Evolutionary conservation across 768 basidiomycete genomes (phyloP).

Genomic region (Clitopilus passeckerianus): DNA sequence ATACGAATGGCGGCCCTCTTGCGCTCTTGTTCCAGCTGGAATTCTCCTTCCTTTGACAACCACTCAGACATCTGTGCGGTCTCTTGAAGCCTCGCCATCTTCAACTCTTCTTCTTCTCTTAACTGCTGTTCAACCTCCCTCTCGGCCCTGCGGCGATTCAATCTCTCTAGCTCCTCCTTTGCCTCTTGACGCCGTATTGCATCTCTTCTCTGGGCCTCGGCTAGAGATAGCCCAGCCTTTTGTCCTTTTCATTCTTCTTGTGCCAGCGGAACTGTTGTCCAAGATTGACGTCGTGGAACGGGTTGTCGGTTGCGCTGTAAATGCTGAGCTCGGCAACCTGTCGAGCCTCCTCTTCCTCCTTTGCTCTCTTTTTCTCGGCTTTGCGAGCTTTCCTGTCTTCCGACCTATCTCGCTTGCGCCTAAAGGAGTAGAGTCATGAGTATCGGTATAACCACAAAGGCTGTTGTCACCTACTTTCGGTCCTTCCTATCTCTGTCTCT

Average conservation of each 20-base stretch:
- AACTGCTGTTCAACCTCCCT: slow-evolving; percentile 85
- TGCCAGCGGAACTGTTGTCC: slow-evolving; percentile 98
- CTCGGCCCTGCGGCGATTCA: slow-evolving; percentile 88
- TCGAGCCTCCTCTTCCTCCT: slow-evolving; percentile 86
- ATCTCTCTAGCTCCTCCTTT: slow-evolving; percentile 88
- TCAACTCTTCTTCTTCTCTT: slow-evolving; percentile 88
- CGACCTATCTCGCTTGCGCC: slow-evolving; percentile 84
- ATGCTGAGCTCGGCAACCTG: slow-evolving; percentile 93
- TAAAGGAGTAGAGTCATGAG: slow-evolving; percentile 20
- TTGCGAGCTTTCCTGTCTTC: slow-evolving; percentile 81
- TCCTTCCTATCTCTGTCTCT: slow-evolving; percentile 28
- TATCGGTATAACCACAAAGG: background rate
- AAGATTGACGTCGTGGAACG: slow-evolving; percentile 96
- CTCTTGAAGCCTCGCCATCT: slow-evolving; percentile 86
- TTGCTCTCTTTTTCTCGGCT: slow-evolving; percentile 79
- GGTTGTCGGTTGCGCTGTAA: slow-evolving; percentile 95
- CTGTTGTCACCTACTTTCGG: slow-evolving; percentile 34
- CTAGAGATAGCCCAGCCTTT: slow-evolving; percentile 78
- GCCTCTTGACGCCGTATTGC: slow-evolving; percentile 81
- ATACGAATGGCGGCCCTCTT: slow-evolving; percentile 89
- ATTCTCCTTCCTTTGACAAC: slow-evolving; percentile 95
- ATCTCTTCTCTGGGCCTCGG: slow-evolving; percentile 79
- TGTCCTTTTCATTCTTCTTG: slow-evolving; percentile 97
- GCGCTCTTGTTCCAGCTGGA: slow-evolving; percentile 93
- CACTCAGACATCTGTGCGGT: slow-evolving; percentile 98